Evolutionary conservation across 768 basidiomycete genomes (phyloP), one percentile per base, ranked within the genome.

Genomic region (Leccinellum rugosiceps): DNA sequence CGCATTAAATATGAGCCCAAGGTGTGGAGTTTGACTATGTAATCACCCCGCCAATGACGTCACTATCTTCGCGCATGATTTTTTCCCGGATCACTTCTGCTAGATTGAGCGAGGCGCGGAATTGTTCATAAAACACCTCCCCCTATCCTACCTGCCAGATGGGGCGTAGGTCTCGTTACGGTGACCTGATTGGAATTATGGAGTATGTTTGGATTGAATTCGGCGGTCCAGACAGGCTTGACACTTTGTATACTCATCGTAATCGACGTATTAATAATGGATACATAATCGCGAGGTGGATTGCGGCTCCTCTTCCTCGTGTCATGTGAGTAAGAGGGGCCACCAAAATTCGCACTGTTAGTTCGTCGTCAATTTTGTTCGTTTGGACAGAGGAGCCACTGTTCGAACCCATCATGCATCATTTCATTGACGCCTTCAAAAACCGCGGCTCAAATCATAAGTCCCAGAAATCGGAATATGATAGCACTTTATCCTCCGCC

Each of bases 171-270:
- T 4, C 19, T 21, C 35, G 13, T 4, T 19, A 49, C 10, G 1
- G 15, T 8, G 17, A 11, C 25, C 6, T 60, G 21, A 8, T 60
- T 7, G 26, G 1, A 11, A 43, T 26, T 13, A 21, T 34, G n/a
- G 23, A 14, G 1, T 32, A 23, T 13, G 52, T 23, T 28, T 60
- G 49, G 59, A 57, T 51, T 15, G 59, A 56, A 23, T 59, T 30
- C 28, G 8, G 28, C 4, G 28, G 28, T 8, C 6, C 26, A 6
- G 26, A 26, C 26, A 26, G 26, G 26, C 26, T 26, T 3, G 26
- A 6, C 26, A 26, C n/a, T n/a, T n/a, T n/a, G n/a, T n/a, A n/a
- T n/a, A n/a, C n/a, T n/a, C n/a, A n/a, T n/a, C n/a, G n/a, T n/a
- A n/a, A n/a, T n/a, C n/a, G n/a, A n/a, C n/a, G n/a, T n/a, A n/a